Base-by-base conservation (phyloP, 495 filamentous ascomycete genomes). In the Talaromyces borbonicus region DNA sequence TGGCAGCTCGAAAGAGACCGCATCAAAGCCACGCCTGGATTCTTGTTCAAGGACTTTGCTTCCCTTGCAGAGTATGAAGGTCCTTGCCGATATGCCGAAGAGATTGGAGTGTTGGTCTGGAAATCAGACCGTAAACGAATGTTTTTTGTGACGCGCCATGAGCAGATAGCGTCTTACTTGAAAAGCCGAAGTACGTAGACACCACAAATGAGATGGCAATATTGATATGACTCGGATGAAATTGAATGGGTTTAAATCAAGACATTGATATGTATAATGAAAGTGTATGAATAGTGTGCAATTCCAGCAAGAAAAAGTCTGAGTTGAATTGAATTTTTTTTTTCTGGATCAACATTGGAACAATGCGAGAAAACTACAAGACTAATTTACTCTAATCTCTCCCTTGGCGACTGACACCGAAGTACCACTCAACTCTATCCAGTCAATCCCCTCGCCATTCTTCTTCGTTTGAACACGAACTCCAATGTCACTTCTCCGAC, bases 1-100 rank as follows among this genome's bases (percentile, higher is more conserved):
- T 98, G 92, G 92, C 92, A 98, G 68, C 83, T 95, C 42, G 93
- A 98, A 59, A 84, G 88, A 24, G 93, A 98, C 59, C 75, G 92
- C 41, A 90, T 97, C 72, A 81, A 81, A 58, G 74, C 83, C 4
- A 88, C 79, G 8, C 61, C 72, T 4, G 92, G 92, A 2, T 96
- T 84, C 59, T 58, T 96, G 25, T 95, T 98, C 73, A 84, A 83
- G 50, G 90, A 96, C 33, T 95, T 97, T 55, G 78, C 77, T 43
- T 80, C 63, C 39, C 60, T 72, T 36, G 73, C 78, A 16, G 93
- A 95, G 54, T 98, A 92, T 54, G 76, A 81, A 43, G 80, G 75
- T 9, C 73, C 83, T 35, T 78, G 73, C 36, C 68, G 65, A 32
- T 96, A 95, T 66, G 90, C 93, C 0, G 84, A 88, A 49, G 87